Evolutionary conservation across 768 basidiomycete species (phyloP).

Genomic region (Bullera alba): DNA sequence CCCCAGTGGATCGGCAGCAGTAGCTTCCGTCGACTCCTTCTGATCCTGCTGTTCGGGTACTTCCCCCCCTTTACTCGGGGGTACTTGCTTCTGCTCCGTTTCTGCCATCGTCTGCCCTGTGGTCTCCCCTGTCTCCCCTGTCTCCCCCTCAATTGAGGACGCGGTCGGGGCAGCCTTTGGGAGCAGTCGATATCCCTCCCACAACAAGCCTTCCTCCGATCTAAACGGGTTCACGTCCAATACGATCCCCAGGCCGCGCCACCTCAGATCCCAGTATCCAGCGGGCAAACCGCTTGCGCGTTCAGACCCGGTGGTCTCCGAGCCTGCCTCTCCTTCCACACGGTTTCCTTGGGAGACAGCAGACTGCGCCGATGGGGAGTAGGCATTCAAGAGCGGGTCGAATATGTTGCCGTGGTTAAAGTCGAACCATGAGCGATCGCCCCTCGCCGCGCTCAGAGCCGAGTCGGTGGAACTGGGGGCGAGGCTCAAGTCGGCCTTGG

Average conservation of each 20-base stretch:
- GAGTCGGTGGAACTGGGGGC: conserved; percentile 1
- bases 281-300: too few species aligned
- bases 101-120: too few species aligned
- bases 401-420: conserved; percentile 15
- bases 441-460: conserved; percentile 6
- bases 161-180: too few species aligned
- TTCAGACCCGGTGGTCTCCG: neutral
- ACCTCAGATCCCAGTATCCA: conserved; percentile 1
- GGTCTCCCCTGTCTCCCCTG: too few species aligned
- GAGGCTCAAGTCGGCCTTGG: neutral
- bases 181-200: conserved; percentile 1
- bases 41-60: too few species aligned
- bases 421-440: conserved; percentile 21
- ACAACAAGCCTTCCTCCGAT: neutral
- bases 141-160: too few species aligned
- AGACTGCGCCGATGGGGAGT: neutral
- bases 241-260: conserved; percentile 1
- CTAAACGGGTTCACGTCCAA: neutral
- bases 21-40: too few species aligned
- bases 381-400: conserved; percentile 20
- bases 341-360: neutral
- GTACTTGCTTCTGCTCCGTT: too few species aligned
- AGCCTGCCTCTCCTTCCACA: neutral
- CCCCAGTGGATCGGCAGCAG: too few species aligned
- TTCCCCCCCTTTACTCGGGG: too few species aligned